These are phyloP conservation scores for Carex kokanica DNA, from an alignment of 176 grass and related monocot genomes.

Conservation along the genomic window DNA sequence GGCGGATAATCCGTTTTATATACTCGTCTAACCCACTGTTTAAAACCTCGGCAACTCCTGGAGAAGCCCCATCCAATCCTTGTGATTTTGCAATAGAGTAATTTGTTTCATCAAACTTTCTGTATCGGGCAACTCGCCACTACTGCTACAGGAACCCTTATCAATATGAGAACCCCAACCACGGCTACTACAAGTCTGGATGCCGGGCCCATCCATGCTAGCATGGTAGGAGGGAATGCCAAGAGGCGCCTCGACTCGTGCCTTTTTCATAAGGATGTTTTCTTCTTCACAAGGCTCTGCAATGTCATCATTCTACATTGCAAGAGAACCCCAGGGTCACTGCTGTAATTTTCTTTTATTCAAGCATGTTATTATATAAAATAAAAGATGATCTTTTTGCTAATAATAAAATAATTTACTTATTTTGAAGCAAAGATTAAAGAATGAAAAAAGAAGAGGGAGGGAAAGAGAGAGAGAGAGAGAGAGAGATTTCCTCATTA, in stretches of 20 bases:
- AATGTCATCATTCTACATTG: constrained; percentile 12
- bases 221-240: constrained; percentile 6
- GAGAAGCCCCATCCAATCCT: constrained; percentile 8
- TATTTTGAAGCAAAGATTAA: constrained; percentile 7
- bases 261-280: background rate
- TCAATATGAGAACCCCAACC: background rate
- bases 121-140: background rate
- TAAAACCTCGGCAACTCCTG: background rate
- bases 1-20: background rate
- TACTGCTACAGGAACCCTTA: background rate
- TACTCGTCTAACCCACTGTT: background rate
- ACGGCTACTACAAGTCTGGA: background rate
- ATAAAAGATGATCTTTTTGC: background rate
- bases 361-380: background rate
- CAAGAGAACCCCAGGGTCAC: background rate
- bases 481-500: background rate
- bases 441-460: background rate
- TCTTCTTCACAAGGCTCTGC: constrained; percentile 12
- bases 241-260: constrained; percentile 4
- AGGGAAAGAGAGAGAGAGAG: no score
- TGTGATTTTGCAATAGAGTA: background rate
- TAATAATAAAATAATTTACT: background rate
- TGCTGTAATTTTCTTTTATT: background rate
- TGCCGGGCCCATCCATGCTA: background rate
- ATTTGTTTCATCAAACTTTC: background rate